These are phyloP conservation scores for Talaromyces verruculosus DNA, from an alignment of 2,329 filamentous ascomycete genomes.

Conservation along the genomic window DNA sequence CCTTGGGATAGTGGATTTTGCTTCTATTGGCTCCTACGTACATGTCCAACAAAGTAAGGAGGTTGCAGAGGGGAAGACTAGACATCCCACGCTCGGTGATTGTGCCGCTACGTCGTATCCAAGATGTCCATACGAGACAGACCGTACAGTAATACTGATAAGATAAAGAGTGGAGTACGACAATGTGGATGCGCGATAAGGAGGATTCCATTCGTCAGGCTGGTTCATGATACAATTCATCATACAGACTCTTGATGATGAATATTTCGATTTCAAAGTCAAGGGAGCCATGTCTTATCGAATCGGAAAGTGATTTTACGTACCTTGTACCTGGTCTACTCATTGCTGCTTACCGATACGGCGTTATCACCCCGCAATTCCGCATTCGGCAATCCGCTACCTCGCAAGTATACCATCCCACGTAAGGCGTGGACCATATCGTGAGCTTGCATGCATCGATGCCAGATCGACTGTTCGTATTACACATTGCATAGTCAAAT, in stretches of 20 bases:
- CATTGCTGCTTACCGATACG: not conserved
- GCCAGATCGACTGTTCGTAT: not conserved
- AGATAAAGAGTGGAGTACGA: not conserved
- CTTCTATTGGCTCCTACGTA: not conserved
- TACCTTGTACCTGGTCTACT: not conserved
- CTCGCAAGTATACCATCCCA: not conserved
- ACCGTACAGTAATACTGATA: not conserved
- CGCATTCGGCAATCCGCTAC: not conserved
- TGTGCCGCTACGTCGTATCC: not conserved
- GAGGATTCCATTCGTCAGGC: not conserved
- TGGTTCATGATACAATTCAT: not conserved
- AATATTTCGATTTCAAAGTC: no score
- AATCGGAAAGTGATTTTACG: not conserved
- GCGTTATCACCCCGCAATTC: not conserved
- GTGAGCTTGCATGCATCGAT: not conserved
- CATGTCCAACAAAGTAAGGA: not conserved
- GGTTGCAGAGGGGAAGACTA: conserved; percentile 2
- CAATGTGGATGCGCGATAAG: not conserved
- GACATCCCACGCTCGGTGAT: conserved; percentile 1
- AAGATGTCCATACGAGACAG: not conserved
- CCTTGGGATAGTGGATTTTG: not conserved
- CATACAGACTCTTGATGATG: not conserved
- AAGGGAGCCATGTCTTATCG: not conserved
- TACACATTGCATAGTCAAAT: not conserved
- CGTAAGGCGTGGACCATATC: not conserved